phyloP scores from a whole-genome alignment of 768 basidiomycete species.

The Piloderma croceum region DNA sequence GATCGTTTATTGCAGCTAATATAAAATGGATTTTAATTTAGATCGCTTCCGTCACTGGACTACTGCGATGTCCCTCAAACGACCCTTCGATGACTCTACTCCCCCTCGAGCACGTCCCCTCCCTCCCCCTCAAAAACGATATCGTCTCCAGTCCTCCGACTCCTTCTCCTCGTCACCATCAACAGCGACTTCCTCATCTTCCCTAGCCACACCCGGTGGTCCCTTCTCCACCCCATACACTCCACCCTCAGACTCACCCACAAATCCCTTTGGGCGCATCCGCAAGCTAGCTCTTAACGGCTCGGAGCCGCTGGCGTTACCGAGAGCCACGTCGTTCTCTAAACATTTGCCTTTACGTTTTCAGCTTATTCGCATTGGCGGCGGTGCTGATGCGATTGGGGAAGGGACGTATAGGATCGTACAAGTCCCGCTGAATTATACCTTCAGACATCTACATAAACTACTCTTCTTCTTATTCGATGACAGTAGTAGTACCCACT shows the following conservation, averaged over 20 bases:
- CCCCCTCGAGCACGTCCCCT: background rate
- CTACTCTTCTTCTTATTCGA: constrained; percentile 60
- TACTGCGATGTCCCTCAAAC: no score
- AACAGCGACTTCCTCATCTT: constrained; percentile 23
- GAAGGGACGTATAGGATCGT: constrained; percentile 59
- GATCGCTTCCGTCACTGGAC: no score
- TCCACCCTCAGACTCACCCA: constrained; percentile 61
- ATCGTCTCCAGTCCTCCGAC: background rate
- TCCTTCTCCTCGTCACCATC: constrained; percentile 13
- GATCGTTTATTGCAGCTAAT: no score
- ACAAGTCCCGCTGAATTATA: constrained; percentile 67
- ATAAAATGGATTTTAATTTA: no score
- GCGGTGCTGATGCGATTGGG: constrained; percentile 21
- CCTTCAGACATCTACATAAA: constrained; percentile 57
- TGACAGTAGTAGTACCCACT: constrained; percentile 15
- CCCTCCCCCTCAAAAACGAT: background rate
- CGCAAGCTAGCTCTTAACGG: constrained; percentile 34
- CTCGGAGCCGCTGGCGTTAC: constrained; percentile 33
- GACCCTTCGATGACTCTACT: no score
- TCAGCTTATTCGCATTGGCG: constrained; percentile 43
- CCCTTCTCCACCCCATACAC: constrained; percentile 30
- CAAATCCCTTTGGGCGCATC: constrained; percentile 63
- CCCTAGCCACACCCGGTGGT: constrained; percentile 22
- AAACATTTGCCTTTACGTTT: constrained; percentile 62
- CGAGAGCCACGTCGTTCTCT: constrained; percentile 43